These are phyloP conservation scores for Plasmodium gaboni DNA, from an alignment of 169 alveolate genomes.

Conservation along the genomic window DNA sequence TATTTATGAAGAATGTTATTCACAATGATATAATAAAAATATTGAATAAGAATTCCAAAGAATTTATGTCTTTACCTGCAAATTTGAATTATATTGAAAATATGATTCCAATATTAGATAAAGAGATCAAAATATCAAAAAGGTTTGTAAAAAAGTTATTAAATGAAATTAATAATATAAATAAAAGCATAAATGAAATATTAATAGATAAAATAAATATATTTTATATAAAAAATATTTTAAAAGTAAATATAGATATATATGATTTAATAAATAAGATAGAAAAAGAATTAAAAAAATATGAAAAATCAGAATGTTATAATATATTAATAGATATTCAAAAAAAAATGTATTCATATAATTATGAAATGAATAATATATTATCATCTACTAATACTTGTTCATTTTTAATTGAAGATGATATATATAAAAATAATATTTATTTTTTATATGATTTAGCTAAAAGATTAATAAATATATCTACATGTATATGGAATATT, in stretches of 20 bases:
- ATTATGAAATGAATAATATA: background rate
- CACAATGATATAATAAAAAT: slow-evolving; percentile 66
- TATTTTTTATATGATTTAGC: slow-evolving; percentile 34
- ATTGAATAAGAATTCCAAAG: slow-evolving; percentile 39
- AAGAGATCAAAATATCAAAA: slow-evolving; percentile 32
- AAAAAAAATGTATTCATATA: slow-evolving; percentile 6
- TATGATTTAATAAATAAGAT: slow-evolving; percentile 70
- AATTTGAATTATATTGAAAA: slow-evolving; percentile 59
- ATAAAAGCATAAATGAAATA: slow-evolving; percentile 21
- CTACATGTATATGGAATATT: slow-evolving; percentile 56
- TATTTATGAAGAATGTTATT: slow-evolving; percentile 49
- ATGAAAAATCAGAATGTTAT: slow-evolving; percentile 47
- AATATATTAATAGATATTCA: slow-evolving; percentile 40
- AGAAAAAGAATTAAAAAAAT: slow-evolving; percentile 34
- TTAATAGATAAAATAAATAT: slow-evolving; percentile 48
- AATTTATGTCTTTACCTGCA: slow-evolving; percentile 72
- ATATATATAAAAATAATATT: slow-evolving; percentile 18
- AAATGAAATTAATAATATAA: slow-evolving; percentile 24
- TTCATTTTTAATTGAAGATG: background rate
- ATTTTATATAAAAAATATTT: slow-evolving; percentile 33
- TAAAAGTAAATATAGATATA: slow-evolving; percentile 41
- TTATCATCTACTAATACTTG: background rate
- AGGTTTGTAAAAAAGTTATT: slow-evolving; percentile 27
- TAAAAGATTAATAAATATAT: slow-evolving; percentile 27
- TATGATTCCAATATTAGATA: slow-evolving; percentile 49